Evolutionary conservation across 495 filamentous ascomycete genomes (phyloP).

Genomic region (Hypoxylon lenormandii): DNA sequence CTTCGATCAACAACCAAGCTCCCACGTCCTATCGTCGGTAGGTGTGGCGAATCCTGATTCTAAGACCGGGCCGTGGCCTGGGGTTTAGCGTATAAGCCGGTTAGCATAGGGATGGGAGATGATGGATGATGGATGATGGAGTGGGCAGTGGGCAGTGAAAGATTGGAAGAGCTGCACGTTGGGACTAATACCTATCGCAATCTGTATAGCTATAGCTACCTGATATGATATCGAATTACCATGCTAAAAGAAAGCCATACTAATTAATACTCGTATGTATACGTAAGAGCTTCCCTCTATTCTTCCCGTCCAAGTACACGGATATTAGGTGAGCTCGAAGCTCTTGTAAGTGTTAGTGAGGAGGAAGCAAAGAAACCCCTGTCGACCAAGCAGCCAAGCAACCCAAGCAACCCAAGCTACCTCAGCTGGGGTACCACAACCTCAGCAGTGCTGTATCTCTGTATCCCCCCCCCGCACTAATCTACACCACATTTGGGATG

Average conservation of each 20-base stretch:
- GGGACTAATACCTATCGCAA: slow-evolving; percentile 21
- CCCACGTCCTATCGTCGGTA: slow-evolving; percentile 25
- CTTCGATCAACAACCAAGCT: slow-evolving; percentile 31
- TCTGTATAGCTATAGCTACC: not conserved
- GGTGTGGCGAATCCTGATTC: slow-evolving; percentile 37
- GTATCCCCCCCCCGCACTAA: slow-evolving; percentile 38
- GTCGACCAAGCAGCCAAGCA: no score
- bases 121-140: slow-evolving; percentile 8
- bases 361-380: slow-evolving; percentile 28
- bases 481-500: slow-evolving; percentile 19
- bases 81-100: slow-evolving; percentile 29
- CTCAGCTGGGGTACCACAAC: slow-evolving; percentile 37
- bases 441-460: slow-evolving; percentile 19
- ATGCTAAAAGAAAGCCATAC: not conserved
- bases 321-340: slow-evolving; percentile 7
- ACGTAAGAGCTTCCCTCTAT: not conserved
- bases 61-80: slow-evolving; percentile 21
- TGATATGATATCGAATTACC: not conserved
- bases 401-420: no score
- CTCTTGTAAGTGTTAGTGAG: slow-evolving; percentile 31
- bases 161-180: not conserved
- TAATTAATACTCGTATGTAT: not conserved
- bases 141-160: not conserved
- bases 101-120: slow-evolving; percentile 20
- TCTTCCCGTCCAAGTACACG: not conserved